Evolutionary conservation across 257 asterid species (phyloP).

Genomic region (Salvia rosmarinus): DNA sequence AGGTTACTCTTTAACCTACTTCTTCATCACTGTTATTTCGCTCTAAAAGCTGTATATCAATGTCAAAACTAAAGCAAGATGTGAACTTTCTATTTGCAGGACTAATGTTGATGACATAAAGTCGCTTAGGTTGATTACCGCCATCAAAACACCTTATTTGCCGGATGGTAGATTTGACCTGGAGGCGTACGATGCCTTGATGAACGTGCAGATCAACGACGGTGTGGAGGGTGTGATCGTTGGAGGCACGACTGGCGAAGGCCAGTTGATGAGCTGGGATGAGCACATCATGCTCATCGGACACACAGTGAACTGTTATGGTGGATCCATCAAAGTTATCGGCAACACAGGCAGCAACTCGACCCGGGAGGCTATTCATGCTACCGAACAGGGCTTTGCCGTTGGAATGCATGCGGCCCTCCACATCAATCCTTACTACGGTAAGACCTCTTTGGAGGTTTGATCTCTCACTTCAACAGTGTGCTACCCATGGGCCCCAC

Average conservation of each 20-base stretch:
- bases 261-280: slow-evolving; percentile 91
- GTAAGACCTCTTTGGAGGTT: slow-evolving; percentile 75
- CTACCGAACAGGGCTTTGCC: slow-evolving; percentile 91
- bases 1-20: slow-evolving; percentile 43
- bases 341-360: slow-evolving; percentile 97
- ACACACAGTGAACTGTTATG: slow-evolving; percentile 86
- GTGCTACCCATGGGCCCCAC: slow-evolving; percentile 95
- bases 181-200: slow-evolving; percentile 74
- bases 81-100: slow-evolving; percentile 42
- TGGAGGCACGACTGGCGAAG: slow-evolving; percentile 96
- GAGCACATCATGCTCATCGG: slow-evolving; percentile 94
- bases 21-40: neutral
- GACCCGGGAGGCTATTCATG: slow-evolving; percentile 85
- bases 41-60: neutral
- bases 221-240: slow-evolving; percentile 85
- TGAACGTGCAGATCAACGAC: slow-evolving; percentile 69
- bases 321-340: slow-evolving; percentile 75
- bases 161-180: slow-evolving; percentile 91
- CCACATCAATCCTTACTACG: slow-evolving; percentile 89
- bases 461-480: slow-evolving; percentile 68
- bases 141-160: slow-evolving; percentile 82
- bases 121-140: slow-evolving; percentile 72
- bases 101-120: slow-evolving; percentile 75
- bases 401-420: slow-evolving; percentile 97
- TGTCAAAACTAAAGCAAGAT: neutral